A percentile compares a stretch with the other conserved stretches of the same genome.
phyloP scores from a whole-genome alignment of 179 eudicot species.

The Silene vulgaris region DNA sequence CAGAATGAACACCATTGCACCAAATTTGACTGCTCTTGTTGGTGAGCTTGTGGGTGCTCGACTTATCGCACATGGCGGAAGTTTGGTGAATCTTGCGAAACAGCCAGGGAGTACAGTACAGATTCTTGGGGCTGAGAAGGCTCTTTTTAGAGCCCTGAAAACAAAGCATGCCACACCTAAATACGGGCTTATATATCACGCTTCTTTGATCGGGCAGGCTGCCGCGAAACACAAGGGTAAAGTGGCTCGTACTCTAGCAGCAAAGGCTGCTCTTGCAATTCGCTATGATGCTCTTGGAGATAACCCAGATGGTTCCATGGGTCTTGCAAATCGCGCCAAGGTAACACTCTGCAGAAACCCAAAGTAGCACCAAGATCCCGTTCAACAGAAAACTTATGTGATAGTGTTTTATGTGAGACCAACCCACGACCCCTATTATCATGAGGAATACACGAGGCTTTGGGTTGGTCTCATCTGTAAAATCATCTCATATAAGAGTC shows the following conservation, averaged over 20 bases:
- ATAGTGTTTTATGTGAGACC: not conserved
- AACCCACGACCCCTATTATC: too few relatives aligned
- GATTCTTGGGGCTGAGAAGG: conserved; percentile 97
- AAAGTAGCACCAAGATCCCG: not conserved
- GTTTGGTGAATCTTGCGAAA: conserved; percentile 88
- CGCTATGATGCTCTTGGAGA: conserved; percentile 93
- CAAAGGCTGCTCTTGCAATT: conserved; percentile 81
- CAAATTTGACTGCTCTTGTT: conserved; percentile 88
- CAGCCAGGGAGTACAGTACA: conserved; percentile 99
- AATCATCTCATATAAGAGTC: too few relatives aligned
- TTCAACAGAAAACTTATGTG: not conserved
- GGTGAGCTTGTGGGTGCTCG: conserved; percentile 99
- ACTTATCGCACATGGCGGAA: conserved; percentile 90
- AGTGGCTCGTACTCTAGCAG: conserved; percentile 87
- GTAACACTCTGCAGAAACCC: conserved; percentile 22
- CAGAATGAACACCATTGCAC: conserved; percentile 96
- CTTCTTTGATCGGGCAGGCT: conserved; percentile 91
- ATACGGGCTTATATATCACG: conserved; percentile 92
- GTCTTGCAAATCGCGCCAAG: conserved; percentile 70
- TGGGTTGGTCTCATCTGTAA: too few relatives aligned
- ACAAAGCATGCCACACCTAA: conserved; percentile 97
- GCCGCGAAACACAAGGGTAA: conserved; percentile 93
- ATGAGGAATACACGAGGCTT: too few relatives aligned
- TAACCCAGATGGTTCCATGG: conserved; percentile 72
- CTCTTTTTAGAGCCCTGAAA: conserved; percentile 90